A percentile compares a stretch with the other conserved stretches of the same genome.
Evolutionary conservation across 179 eudicot species (phyloP).

Genomic region (Beta macrorhiza): DNA sequence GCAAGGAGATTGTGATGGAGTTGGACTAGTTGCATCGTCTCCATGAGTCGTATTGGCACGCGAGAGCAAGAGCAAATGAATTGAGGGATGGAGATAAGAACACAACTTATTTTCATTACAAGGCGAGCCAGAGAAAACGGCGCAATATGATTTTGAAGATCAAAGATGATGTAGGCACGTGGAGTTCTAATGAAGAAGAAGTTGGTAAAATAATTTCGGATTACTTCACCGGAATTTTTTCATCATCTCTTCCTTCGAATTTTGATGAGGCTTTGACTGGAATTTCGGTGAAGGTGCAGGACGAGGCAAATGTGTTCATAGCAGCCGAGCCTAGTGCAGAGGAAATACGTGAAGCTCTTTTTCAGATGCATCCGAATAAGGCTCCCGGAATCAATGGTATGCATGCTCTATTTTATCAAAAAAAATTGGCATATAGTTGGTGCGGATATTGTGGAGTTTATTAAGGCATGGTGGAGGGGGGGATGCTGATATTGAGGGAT

Average conservation of each 20-base stretch:
- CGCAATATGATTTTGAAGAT: neutral
- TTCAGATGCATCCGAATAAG: neutral
- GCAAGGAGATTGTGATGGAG: neutral
- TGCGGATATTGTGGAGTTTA: neutral
- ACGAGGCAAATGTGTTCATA: no score
- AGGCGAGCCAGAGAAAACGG: neutral
- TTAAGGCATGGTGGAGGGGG: neutral
- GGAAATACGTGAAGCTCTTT: neutral
- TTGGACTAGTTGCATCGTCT: neutral
- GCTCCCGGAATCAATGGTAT: neutral
- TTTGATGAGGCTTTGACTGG: neutral
- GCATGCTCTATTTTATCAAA: neutral
- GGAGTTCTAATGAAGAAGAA: no score
- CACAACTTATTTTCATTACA: neutral
- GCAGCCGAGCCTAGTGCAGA: neutral
- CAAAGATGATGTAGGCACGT: neutral
- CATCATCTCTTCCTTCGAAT: no score
- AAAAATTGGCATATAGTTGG: neutral
- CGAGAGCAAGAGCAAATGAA: neutral
- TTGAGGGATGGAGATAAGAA: neutral
- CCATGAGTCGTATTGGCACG: neutral
- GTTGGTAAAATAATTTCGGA: neutral
- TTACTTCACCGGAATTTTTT: neutral
- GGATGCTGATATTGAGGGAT: no score
- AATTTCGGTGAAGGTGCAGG: fast-evolving